Percentiles rank a stretch among this genome's conserved stretches.
Evolutionary conservation across 805 yeast genomes (phyloP).

Genomic region (Ogataea paraovalis): DNA sequence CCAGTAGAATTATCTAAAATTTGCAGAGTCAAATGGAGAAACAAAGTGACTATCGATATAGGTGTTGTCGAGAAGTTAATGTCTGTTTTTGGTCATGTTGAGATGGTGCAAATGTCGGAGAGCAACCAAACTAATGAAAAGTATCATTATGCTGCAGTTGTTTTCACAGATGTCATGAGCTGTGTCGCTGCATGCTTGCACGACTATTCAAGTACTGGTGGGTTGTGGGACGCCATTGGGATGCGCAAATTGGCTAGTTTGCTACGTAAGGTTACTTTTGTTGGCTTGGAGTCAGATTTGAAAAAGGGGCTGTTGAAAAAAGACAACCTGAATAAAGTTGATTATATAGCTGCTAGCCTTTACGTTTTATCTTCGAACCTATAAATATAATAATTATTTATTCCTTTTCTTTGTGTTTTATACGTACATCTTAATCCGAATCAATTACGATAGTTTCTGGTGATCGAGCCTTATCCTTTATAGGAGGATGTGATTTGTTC

Average conservation of each 20-base stretch:
- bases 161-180: constrained; percentile 26
- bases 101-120: constrained; percentile 8
- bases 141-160: constrained; percentile 38
- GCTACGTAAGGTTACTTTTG: constrained; percentile 30
- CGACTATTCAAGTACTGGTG: constrained; percentile 38
- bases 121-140: constrained; percentile 14
- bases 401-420: no score
- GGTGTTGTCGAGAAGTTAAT: constrained; percentile 37
- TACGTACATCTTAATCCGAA: constrained; percentile 32
- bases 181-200: constrained; percentile 37
- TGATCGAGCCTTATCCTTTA: constrained; percentile 60
- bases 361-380: constrained; percentile 1
- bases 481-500: constrained; percentile 45
- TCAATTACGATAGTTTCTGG: constrained; percentile 84
- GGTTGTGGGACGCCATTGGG: constrained; percentile 43
- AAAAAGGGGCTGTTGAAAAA: constrained; percentile 1
- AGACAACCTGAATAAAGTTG: constrained; percentile 15
- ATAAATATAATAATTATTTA: no score
- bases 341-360: constrained; percentile 19
- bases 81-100: constrained; percentile 43
- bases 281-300: constrained; percentile 7
- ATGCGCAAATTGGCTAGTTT: constrained; percentile 45
- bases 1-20: constrained; percentile 6
- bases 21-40: constrained; percentile 44
- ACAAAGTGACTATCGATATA: constrained; percentile 30